Evolutionary conservation across 768 basidiomycete genomes (phyloP).

Genomic region (Mycena polygramma): DNA sequence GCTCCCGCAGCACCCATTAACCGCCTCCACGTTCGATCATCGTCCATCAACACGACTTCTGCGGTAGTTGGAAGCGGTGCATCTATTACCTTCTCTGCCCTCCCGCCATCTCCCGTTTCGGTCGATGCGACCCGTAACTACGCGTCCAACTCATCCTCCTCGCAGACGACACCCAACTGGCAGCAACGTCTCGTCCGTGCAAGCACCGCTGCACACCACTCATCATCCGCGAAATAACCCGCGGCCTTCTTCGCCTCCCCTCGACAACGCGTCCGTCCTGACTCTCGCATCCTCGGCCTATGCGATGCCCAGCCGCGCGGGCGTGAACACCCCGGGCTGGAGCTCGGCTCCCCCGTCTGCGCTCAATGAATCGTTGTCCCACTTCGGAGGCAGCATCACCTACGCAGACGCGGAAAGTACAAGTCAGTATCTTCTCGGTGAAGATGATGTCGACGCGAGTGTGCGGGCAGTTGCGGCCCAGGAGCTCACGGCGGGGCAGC

Average conservation of each 20-base stretch:
- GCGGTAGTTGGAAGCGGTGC: conserved; percentile 61
- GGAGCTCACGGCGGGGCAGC: conserved; percentile 88
- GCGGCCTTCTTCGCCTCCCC: conserved; percentile 89
- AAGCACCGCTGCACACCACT: conserved; percentile 90
- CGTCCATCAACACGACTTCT: conserved; percentile 66
- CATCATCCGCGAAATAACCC: conserved; percentile 98
- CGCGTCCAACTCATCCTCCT: conserved; percentile 41
- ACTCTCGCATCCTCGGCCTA: conserved; percentile 96
- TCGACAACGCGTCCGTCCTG: conserved; percentile 92
- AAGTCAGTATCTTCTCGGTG: conserved; percentile 75
- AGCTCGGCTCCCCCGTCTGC: conserved; percentile 64
- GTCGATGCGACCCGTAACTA: conserved; percentile 57
- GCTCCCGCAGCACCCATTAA: conserved; percentile 73
- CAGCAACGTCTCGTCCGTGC: conserved; percentile 57
- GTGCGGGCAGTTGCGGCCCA: conserved; percentile 89
- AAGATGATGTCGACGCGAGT: conserved; percentile 88
- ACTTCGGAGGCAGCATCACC: conserved; percentile 72
- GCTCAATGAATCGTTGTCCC: conserved; percentile 76
- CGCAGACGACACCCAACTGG: conserved; percentile 44
- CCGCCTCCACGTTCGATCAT: conserved; percentile 70
- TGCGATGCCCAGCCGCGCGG: conserved; percentile 71
- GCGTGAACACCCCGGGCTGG: conserved; percentile 57
- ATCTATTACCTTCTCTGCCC: conserved; percentile 81
- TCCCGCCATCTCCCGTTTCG: conserved; percentile 61
- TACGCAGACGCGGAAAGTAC: conserved; percentile 75